Base-by-base conservation (phyloP, 2,329 filamentous ascomycete species). In the Apiospora kogelbergensis region DNA sequence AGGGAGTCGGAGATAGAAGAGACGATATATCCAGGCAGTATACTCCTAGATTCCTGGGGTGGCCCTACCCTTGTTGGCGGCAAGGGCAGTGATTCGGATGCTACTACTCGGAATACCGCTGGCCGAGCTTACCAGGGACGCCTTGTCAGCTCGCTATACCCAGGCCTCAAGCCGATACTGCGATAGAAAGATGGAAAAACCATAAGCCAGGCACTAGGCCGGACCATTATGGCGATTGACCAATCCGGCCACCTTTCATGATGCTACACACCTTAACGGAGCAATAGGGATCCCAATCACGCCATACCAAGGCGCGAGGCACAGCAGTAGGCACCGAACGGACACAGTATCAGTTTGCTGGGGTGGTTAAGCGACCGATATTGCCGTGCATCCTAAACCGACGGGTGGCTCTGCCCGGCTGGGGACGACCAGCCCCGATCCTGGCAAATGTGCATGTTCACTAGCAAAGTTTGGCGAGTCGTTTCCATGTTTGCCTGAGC, bases 241-340 rank as follows among this genome's bases (percentile, higher is more conserved):
- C 53, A 60, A 37, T 60, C 53, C 53, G 26, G 53, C 53, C 53
- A 60, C 53, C 53, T 60, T 60, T 33, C 26, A 60, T 60, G 53
- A 60, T 60, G 53, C 30, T n/a, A n/a, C 26, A 20, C 20, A 45
- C 11, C 10, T 15, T 53, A 20, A n/a, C n/a, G n/a, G n/a, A n/a
- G n/a, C n/a, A n/a, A 7, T n/a, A 53, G 48, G 20, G 24, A 53
- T 53, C 26, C 48, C 15, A 26, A 60, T 60, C 53, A 60, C 53
- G 53, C 53, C 53, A 60, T 60, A 60, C 53, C 53, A 60, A 60
- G 53, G 30, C 53, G 30, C 30, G 30, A 60, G 53, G 53, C 17
- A 60, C 48, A 57, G n/a, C n/a, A n/a, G n/a, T n/a, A n/a, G n/a
- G n/a, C n/a, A n/a, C n/a, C n/a, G 13, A 24, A 48, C n/a, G 22